phyloP scores from a whole-genome alignment of 768 basidiomycete genomes.

The Leccinum subgranulosum region DNA sequence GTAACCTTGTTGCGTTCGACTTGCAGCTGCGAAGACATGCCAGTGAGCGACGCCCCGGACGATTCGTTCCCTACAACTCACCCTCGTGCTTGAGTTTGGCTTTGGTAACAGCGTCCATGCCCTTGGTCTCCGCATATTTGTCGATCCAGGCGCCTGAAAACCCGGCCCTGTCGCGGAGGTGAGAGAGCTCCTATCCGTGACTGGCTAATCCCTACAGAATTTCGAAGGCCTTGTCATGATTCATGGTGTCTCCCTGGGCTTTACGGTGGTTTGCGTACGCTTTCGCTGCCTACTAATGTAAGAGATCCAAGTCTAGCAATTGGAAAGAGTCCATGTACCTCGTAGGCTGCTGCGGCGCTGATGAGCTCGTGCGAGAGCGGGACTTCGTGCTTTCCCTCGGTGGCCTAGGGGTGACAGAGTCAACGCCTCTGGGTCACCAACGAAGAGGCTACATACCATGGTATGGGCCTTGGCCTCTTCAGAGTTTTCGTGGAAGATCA shows the following conservation, averaged over 20 bases:
- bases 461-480: conserved; percentile 23
- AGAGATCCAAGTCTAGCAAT: background rate
- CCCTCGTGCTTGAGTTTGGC: too few relatives aligned
- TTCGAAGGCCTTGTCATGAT: conserved; percentile 21
- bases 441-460: conserved; percentile 1
- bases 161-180: conserved; percentile 18
- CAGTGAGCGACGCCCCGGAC: background rate
- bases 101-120: conserved; percentile 17
- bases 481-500: conserved; percentile 25
- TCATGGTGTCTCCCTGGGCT: conserved; percentile 19
- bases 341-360: conserved; percentile 29
- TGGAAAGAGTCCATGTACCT: conserved; percentile 2
- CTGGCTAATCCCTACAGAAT: conserved; percentile 18
- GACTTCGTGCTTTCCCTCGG: conserved; percentile 12
- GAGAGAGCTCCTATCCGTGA: background rate
- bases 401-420: conserved; percentile 12
- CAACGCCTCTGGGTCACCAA: background rate
- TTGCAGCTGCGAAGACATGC: conserved; percentile 9
- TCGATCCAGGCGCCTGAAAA: conserved; percentile 27
- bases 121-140: conserved; percentile 23
- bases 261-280: conserved; percentile 24
- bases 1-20: conserved; percentile 1
- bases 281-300: conserved; percentile 26
- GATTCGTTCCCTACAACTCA: background rate
- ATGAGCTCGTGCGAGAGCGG: conserved; percentile 27